Percentiles rank a stretch among this genome's conserved stretches.
These are phyloP conservation scores for Pueraria montana DNA, from an alignment of 306 rosid species.

Conservation along the genomic window DNA sequence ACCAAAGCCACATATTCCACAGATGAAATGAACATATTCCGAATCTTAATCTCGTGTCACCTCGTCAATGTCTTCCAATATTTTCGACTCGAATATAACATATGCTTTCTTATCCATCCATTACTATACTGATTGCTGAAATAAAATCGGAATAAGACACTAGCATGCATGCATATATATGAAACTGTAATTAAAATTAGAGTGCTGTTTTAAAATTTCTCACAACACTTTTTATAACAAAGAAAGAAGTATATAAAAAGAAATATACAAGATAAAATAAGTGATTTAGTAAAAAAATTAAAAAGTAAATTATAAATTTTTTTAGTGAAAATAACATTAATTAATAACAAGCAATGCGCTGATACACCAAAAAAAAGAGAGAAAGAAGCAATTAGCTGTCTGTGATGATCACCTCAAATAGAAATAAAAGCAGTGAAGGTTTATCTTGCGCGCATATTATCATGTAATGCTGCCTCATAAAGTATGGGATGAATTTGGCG, in stretches of 20 bases:
- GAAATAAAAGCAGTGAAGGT: too few species aligned
- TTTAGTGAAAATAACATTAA: too few species aligned
- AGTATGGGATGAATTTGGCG: neutral
- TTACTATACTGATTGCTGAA: neutral
- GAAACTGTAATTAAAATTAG: neutral
- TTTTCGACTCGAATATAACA: neutral
- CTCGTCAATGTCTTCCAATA: neutral
- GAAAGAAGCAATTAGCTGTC: too few species aligned
- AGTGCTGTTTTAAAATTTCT: neutral
- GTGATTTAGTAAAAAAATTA: too few species aligned
- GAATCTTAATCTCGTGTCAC: constrained; percentile 26
- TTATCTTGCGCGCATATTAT: neutral
- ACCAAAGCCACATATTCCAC: neutral
- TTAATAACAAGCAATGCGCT: too few species aligned
- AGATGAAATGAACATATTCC: constrained; percentile 35
- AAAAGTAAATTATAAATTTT: too few species aligned
- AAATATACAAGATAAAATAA: too few species aligned
- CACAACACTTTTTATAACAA: neutral
- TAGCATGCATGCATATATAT: neutral
- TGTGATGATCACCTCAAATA: too few species aligned
- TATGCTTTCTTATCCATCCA: neutral
- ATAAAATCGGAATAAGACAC: neutral
- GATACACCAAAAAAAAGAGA: too few species aligned
- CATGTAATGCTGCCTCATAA: neutral
- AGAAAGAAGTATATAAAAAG: neutral